Evolutionary conservation across 441 rosid genomes (phyloP), one percentile per base, ranked within the genome.

Genomic region (Aquilaria agallochum): DNA sequence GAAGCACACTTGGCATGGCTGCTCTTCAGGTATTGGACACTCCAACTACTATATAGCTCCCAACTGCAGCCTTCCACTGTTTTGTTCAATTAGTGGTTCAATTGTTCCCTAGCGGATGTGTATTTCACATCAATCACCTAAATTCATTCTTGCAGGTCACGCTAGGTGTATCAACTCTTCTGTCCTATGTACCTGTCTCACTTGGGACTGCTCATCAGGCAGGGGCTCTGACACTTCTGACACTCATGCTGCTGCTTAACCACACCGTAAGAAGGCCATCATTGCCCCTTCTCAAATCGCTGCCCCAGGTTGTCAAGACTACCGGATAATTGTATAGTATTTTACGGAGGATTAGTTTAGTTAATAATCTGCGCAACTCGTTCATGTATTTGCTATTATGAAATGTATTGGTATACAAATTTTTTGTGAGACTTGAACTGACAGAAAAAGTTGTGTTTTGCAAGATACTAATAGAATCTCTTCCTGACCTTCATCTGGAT

Each of bases 171-270:
- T 85, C 97, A 56, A 89, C 99, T n/a, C 97, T 89, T 65, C 72
- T 91, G 53, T 81, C 87, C 7, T 94, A 94, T 62, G 99, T 94
- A 2, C 97, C 94, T 0, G 90, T 86, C 36, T 91, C 94, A 4
- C 83, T 91, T 34, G 99, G 96, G 56, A 72, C 85, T 30, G 96
- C 96, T 34, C 96, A 89, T 68, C 95, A 89, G 73, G 97, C 94
- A 9, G 97, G 95, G 52, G 97, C 96, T 20, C 67, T 91, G 57
- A 94, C 96, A 48, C 95, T 91, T 59, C 52, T 91, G 69, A 84
- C 96, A 14, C 66, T 87, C 32, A 75, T 87, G 89, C 65, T 91
- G 44, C 74, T 89, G 65, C 90, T 94, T 58, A 91, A 78, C 71
- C 97, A 94, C 70, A 91, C 92, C 0, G 76, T 86, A 49, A 81